Evolutionary conservation across 345 rosid species (phyloP).

Genomic region (Bruguiera gymnorhiza): DNA sequence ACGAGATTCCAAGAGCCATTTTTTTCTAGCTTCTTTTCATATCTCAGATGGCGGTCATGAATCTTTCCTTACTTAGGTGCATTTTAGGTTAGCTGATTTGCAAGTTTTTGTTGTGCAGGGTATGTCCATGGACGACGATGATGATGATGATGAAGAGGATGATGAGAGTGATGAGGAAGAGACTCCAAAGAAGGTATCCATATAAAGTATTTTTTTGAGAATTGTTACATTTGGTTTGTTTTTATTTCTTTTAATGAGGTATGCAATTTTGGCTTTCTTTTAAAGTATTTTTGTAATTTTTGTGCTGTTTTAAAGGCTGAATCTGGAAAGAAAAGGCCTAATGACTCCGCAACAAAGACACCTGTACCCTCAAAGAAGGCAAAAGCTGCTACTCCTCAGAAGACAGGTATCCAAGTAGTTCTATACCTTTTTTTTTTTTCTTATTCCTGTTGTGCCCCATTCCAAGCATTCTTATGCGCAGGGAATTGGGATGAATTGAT

Average conservation of each 20-base stretch:
- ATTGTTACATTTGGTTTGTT: too few species aligned
- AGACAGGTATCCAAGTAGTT: slow-evolving; percentile 42
- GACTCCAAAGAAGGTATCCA: slow-evolving; percentile 67
- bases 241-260: not conserved
- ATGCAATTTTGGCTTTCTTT: not conserved
- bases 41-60: too few species aligned
- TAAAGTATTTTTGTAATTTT: not conserved
- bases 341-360: slow-evolving; percentile 53
- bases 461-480: too few species aligned
- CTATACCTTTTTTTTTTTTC: not conserved
- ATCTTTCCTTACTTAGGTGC: too few species aligned
- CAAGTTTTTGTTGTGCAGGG: slow-evolving; percentile 7
- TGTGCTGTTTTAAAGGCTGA: slow-evolving; percentile 27
- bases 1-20: too few species aligned
- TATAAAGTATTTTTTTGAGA: not conserved
- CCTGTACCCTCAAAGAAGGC: slow-evolving; percentile 58
- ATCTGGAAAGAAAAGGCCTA: slow-evolving; percentile 52
- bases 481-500: too few species aligned
- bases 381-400: slow-evolving; percentile 40
- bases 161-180: slow-evolving; percentile 48
- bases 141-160: slow-evolving; percentile 30
- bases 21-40: too few species aligned
- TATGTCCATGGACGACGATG: slow-evolving; percentile 22
- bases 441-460: too few species aligned
- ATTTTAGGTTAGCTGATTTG: not conserved